Evolutionary conservation across 768 basidiomycete species (phyloP).

Genomic region (Pluteus cervinus): DNA sequence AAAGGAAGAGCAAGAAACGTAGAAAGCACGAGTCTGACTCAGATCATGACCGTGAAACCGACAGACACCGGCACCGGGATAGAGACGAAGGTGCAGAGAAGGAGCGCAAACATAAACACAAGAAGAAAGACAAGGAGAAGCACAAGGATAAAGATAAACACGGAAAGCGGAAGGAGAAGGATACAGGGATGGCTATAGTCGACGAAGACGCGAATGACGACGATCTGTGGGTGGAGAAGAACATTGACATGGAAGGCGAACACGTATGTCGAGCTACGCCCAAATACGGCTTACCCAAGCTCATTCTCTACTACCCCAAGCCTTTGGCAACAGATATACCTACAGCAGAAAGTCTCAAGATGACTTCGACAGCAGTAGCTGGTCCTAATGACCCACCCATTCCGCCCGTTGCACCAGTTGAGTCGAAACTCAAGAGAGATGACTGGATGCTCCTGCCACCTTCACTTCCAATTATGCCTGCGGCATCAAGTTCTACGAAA

Average conservation of each 20-base stretch:
- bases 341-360: constrained; percentile 61
- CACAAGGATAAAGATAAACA: constrained; percentile 24
- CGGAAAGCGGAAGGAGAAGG: constrained; percentile 33
- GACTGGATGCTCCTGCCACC: constrained; percentile 82
- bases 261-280: constrained; percentile 38
- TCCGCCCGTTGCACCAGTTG: constrained; percentile 41
- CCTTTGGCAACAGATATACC: constrained; percentile 69
- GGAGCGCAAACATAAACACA: constrained; percentile 14
- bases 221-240: constrained; percentile 86
- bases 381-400: constrained; percentile 38
- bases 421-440: constrained; percentile 57
- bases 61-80: constrained; percentile 32
- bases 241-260: constrained; percentile 73
- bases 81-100: constrained; percentile 33
- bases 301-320: constrained; percentile 27
- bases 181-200: constrained; percentile 34
- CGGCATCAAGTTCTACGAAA: constrained; percentile 15
- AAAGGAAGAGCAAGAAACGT: constrained; percentile 49
- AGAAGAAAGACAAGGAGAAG: constrained; percentile 38
- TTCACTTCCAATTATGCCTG: constrained; percentile 22
- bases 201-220: constrained; percentile 75
- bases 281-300: constrained; percentile 7
- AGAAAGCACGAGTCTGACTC: constrained; percentile 41
- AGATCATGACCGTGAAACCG: constrained; percentile 37
- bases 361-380: constrained; percentile 54